Percentiles rank a stretch among this genome's conserved stretches.
phyloP scores from a whole-genome alignment of 768 basidiomycete species.

The Naganishia kalamii region DNA sequence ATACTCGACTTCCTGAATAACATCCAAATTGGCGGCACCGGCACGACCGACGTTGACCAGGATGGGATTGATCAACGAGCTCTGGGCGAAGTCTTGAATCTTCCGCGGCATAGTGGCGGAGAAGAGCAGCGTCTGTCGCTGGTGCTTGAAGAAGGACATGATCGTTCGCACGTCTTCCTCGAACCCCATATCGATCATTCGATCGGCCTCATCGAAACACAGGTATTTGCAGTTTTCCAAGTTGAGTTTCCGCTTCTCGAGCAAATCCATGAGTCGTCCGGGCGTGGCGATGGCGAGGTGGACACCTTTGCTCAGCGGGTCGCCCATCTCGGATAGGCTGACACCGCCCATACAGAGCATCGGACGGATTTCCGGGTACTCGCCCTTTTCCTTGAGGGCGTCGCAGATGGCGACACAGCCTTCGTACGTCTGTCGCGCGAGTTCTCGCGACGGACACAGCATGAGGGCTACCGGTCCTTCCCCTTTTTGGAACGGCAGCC shows the following conservation, averaged over 20 bases:
- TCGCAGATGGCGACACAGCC: constrained; percentile 81
- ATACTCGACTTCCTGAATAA: constrained; percentile 86
- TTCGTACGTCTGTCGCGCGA: constrained; percentile 95
- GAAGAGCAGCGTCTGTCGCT: constrained; percentile 93
- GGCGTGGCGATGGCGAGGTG: constrained; percentile 97
- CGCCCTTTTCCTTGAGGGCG: constrained; percentile 64
- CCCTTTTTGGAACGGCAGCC: constrained; percentile 78
- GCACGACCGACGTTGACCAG: constrained; percentile 97
- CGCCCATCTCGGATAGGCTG: constrained; percentile 94
- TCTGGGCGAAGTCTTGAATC: constrained; percentile 96
- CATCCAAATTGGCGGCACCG: constrained; percentile 93
- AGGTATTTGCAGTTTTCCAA: constrained; percentile 93
- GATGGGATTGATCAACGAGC: constrained; percentile 88
- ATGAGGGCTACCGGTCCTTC: constrained; percentile 97
- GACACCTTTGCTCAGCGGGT: constrained; percentile 79
- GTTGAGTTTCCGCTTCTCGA: constrained; percentile 88
- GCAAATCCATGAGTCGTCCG: constrained; percentile 92
- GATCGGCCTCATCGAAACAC: constrained; percentile 93
- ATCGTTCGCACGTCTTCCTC: constrained; percentile 94
- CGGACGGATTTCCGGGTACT: constrained; percentile 79
- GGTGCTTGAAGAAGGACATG: constrained; percentile 99
- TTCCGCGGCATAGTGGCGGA: constrained; percentile 99
- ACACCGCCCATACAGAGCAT: constrained; percentile 96
- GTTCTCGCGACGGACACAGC: constrained; percentile 92
- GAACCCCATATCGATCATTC: constrained; percentile 97